Conservation (phyloP, 139 green algal species). For the Nannochloris sp. region DNA sequence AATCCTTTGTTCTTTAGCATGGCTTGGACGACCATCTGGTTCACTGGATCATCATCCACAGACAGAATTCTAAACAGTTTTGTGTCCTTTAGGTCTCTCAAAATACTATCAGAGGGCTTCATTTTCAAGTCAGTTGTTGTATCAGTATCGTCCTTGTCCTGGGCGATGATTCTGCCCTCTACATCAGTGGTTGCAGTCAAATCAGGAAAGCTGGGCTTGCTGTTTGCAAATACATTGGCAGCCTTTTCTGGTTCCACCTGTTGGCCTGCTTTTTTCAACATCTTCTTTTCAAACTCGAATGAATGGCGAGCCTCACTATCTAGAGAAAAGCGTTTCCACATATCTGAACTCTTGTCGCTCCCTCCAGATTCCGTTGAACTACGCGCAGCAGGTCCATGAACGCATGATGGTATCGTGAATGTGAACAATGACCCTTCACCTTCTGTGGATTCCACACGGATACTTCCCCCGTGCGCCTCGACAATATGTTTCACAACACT, state of each 20-base stretch:
- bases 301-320: background rate
- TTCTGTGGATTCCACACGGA: constrained; percentile 26
- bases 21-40: constrained; percentile 58
- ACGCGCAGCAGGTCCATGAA: background rate
- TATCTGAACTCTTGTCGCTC: constrained; percentile 7
- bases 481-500: constrained; percentile 57
- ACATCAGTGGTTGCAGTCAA: background rate
- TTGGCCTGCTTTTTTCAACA: constrained; percentile 27
- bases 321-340: constrained; percentile 21
- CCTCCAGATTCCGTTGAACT: background rate
- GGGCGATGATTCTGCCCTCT: background rate
- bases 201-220: background rate
- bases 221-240: constrained; percentile 8
- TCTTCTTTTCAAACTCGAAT: constrained; percentile 5
- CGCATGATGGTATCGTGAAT: constrained; percentile 28
- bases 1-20: constrained; percentile 41
- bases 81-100: background rate
- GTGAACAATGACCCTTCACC: constrained; percentile 47
- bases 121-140: background rate
- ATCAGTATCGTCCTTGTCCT: background rate
- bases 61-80: constrained; percentile 29
- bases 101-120: background rate
- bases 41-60: constrained; percentile 56
- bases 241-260: constrained; percentile 18
- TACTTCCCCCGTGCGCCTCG: constrained; percentile 45